These are phyloP conservation scores for Candida ficus DNA, from an alignment of 805 yeast species.

Conservation along the genomic window DNA sequence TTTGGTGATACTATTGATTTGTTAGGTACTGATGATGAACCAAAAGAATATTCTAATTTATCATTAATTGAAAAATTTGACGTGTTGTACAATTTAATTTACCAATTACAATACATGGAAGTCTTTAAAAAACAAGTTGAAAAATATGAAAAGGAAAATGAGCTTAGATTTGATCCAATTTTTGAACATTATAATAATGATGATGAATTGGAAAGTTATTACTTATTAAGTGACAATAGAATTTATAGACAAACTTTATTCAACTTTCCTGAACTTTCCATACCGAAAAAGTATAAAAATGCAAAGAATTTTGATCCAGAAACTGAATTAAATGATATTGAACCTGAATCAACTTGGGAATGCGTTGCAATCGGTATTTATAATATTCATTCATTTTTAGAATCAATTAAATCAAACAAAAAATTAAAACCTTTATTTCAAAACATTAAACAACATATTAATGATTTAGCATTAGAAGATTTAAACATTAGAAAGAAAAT, in stretches of 20 bases:
- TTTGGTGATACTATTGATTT: constrained; percentile 20
- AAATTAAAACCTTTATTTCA: constrained; percentile 28
- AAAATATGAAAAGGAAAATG: constrained; percentile 26
- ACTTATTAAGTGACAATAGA: constrained; percentile 47
- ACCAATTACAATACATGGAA: constrained; percentile 37
- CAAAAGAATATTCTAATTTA: constrained; percentile 34
- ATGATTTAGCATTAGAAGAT: constrained; percentile 39
- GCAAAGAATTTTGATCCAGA: constrained; percentile 26
- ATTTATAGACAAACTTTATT: constrained; percentile 36
- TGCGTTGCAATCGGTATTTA: constrained; percentile 41
- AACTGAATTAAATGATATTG: constrained; percentile 25
- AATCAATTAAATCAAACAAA: constrained; percentile 26
- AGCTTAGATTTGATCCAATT: constrained; percentile 29
- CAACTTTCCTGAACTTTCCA: constrained; percentile 27
- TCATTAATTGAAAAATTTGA: constrained; percentile 44
- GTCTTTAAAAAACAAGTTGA: constrained; percentile 46
- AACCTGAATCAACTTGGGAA: constrained; percentile 35
- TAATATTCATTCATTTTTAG: constrained; percentile 31
- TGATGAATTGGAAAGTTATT: constrained; percentile 20
- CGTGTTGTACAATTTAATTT: constrained; percentile 39
- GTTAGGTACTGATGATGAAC: constrained; percentile 23
- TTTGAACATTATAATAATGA: constrained; percentile 15
- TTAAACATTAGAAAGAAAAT: constrained; percentile 48
- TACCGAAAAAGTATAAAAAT: constrained; percentile 30
- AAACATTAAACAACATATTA: constrained; percentile 28